Evolutionary conservation across 257 asterid species (phyloP), one percentile per base, ranked within the genome.

Genomic region (Solanum corneliomulleri): DNA sequence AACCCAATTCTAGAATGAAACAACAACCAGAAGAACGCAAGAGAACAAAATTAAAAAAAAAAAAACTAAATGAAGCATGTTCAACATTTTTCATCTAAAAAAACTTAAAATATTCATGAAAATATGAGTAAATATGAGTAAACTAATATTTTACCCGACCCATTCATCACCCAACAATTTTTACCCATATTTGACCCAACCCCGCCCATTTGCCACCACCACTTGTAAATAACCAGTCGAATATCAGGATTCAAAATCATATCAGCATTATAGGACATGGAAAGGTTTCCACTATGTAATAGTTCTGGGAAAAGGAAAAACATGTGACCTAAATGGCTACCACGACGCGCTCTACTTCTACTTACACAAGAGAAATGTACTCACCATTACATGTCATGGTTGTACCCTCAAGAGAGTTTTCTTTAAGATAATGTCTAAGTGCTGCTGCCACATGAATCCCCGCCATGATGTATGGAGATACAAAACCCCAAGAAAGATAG

Each of bases 401-500:
- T 70, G 92, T 88, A 87, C 93, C 96, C 86, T 91, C 94, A 86
- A 92, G 89, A 83, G 93, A 86, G 90, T 90, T 84, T 60, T 93
- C 96, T 86, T 90, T 92, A 74, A 49, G 90, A 89, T 93, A 91
- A 86, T 89, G 89, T 84, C 98, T 93, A 86, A 95, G 68, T 56
- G 97, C 97, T 83, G 98, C 99, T 47, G 94, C 92, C 82, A 96
- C 82, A 83, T 97, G 97, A 88, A 97, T 86, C 64, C 91, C 93
- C 71, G 97, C 93, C 99, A 97, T 95, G 41, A 96, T 0, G 86
- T 92, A 97, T 62, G 99, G 99, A 69, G 92, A 52, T 41, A 94
- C 94, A 89, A 97, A 97, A 87, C 98, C 99, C 99, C 99, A 97
- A 12, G 99, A 97, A 49, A 96, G 93, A 91, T 97, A 97, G 90